Conservation (phyloP, 2,329 filamentous ascomycete genomes). For the Triangularia verruculosa region DNA sequence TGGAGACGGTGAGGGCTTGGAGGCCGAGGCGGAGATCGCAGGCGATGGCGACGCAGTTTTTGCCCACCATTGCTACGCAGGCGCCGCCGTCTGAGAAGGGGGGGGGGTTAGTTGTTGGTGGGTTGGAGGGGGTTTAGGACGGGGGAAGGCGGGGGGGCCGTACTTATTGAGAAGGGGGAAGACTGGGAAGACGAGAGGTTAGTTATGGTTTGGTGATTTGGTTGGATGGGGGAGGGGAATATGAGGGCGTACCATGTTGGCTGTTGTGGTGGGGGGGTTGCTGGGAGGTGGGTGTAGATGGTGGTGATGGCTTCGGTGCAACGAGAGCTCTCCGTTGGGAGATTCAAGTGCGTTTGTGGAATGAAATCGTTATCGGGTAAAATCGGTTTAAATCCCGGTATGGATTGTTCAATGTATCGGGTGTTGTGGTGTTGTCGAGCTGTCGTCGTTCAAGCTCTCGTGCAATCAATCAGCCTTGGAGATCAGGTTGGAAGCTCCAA, state of each 20-base stretch:
- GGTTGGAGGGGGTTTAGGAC: conserved; percentile 7
- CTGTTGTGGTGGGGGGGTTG: conserved; percentile 6
- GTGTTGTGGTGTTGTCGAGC: conserved; percentile 4
- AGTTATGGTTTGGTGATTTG: conserved; percentile 29
- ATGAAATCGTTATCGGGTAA: background rate
- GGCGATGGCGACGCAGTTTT: conserved; percentile 98
- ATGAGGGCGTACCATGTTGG: conserved; percentile 38
- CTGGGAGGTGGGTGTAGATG: conserved; percentile 4
- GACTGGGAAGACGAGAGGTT: conserved; percentile 52
- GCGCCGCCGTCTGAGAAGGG: conserved; percentile 77
- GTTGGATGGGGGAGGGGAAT: background rate
- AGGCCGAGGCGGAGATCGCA: conserved; percentile 97
- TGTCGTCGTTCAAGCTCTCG: conserved; percentile 13
- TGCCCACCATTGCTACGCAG: conserved; percentile 98
- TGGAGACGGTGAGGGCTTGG: conserved; percentile 94
- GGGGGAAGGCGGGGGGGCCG: conserved; percentile 34
- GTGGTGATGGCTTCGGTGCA: conserved; percentile 7
- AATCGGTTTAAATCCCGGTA: background rate
- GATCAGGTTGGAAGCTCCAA: conserved; percentile 24
- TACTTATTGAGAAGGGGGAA: conserved; percentile 95
- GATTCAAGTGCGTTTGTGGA: background rate
- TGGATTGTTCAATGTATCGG: background rate
- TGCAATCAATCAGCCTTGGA: conserved; percentile 18
- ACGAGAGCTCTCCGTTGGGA: background rate
- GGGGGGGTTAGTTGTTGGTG: conserved; percentile 4